Percentiles rank a stretch among this genome's conserved stretches.
These are phyloP conservation scores for Sphagnum magellanicum DNA, from an alignment of 228 moss, liverwort and hornwort species.

Conservation along the genomic window DNA sequence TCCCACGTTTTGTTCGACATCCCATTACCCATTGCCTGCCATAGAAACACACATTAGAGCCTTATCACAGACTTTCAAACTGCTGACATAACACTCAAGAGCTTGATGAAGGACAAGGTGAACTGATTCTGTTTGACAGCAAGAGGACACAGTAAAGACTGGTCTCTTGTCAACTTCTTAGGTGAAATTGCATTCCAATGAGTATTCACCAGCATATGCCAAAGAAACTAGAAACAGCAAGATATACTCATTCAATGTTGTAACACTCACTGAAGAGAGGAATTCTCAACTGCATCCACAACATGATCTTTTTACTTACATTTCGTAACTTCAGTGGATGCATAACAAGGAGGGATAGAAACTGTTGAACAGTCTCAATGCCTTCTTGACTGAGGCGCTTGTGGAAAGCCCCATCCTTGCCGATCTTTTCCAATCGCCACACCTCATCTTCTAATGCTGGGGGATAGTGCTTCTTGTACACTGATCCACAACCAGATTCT, in stretches of 20 bases:
- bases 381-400: constrained; percentile 50
- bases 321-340: constrained; percentile 77
- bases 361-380: constrained; percentile 63
- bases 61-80: too few species aligned
- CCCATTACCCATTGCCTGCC: constrained; percentile 69
- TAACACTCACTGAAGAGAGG: too few species aligned
- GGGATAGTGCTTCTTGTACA: constrained; percentile 92
- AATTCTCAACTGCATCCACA: neutral
- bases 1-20: constrained; percentile 99
- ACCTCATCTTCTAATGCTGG: constrained; percentile 76
- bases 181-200: too few species aligned
- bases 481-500: constrained; percentile 13
- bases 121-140: too few species aligned
- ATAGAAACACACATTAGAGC: too few species aligned
- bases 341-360: constrained; percentile 76
- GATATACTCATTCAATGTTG: too few species aligned
- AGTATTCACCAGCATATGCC: too few species aligned
- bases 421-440: constrained; percentile 84
- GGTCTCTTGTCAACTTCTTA: too few species aligned
- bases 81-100: too few species aligned
- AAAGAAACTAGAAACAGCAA: too few species aligned
- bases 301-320: constrained; percentile 15
- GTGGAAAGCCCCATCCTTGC: constrained; percentile 88
- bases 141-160: too few species aligned
- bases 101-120: too few species aligned